A percentile compares a stretch with the other conserved stretches of the same genome.
These are phyloP conservation scores for Phytophthora meadii DNA, from an alignment of 352 stramenopile genomes.

Conservation along the genomic window DNA sequence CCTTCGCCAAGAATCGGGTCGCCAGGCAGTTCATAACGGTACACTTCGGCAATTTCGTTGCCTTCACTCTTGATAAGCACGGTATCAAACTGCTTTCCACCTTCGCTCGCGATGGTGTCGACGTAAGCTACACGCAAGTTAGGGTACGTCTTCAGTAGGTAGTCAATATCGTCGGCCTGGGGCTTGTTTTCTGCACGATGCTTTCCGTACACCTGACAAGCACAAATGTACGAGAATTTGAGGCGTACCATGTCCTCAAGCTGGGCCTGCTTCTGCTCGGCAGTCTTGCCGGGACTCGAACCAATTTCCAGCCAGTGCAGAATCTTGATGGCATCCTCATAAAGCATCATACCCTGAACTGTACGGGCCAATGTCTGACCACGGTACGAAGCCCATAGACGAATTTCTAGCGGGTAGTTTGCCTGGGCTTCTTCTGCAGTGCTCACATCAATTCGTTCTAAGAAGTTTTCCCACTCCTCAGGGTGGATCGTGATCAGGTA, in stretches of 20 bases:
- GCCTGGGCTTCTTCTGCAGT: constrained; percentile 66
- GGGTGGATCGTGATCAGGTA: constrained; percentile 82
- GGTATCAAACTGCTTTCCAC: constrained; percentile 58
- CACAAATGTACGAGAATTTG: constrained; percentile 88
- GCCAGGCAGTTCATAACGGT: constrained; percentile 79
- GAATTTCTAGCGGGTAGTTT: constrained; percentile 75
- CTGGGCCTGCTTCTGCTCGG: constrained; percentile 77
- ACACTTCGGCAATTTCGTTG: constrained; percentile 75
- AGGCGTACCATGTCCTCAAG: constrained; percentile 83
- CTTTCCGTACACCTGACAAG: constrained; percentile 86
- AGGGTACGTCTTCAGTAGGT: constrained; percentile 74
- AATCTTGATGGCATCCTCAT: constrained; percentile 87
- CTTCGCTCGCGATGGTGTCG: constrained; percentile 57
- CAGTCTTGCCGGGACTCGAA: constrained; percentile 63
- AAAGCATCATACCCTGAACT: constrained; percentile 85
- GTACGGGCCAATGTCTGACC: constrained; percentile 79
- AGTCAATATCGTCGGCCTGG: constrained; percentile 81
- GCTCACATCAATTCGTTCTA: constrained; percentile 75
- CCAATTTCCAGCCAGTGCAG: constrained; percentile 85
- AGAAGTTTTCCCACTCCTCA: constrained; percentile 83
- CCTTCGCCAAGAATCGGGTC: constrained; percentile 87
- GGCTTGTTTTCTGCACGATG: constrained; percentile 70
- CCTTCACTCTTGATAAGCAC: constrained; percentile 79
- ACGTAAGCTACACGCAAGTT: constrained; percentile 87
- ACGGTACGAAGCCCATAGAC: constrained; percentile 80